These are phyloP conservation scores for Coniochaeta sp. DNA, from an alignment of 2,329 filamentous ascomycete genomes.

Conservation along the genomic window DNA sequence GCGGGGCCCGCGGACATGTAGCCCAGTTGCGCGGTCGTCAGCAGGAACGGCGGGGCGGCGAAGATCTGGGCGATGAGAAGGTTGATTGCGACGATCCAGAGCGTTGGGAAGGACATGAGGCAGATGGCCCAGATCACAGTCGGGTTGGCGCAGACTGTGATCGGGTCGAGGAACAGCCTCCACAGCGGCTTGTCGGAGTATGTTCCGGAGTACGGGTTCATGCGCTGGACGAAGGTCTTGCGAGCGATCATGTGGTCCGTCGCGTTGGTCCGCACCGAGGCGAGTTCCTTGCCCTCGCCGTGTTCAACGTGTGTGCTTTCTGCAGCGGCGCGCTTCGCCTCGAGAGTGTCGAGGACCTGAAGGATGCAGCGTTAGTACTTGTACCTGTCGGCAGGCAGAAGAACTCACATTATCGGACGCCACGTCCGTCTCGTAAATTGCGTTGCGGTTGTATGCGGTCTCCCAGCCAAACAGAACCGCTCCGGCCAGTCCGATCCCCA, in stretches of 20 bases:
- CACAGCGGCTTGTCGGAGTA: conserved; percentile 5
- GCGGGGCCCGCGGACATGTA: conserved; percentile 31
- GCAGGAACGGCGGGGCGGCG: conserved; percentile 26
- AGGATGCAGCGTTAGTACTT: not conserved
- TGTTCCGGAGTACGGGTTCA: not conserved
- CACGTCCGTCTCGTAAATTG: not conserved
- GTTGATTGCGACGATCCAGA: conserved; percentile 29
- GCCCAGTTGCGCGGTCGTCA: conserved; percentile 27
- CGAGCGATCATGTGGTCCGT: not conserved
- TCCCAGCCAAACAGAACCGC: conserved; percentile 31
- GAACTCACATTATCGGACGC: not conserved
- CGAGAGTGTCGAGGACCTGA: not conserved
- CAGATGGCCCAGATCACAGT: conserved; percentile 30
- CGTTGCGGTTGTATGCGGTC: conserved; percentile 25
- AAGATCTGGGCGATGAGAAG: conserved; percentile 33
- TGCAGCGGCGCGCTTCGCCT: not conserved
- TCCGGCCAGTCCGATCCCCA: conserved; percentile 21
- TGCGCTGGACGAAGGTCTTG: not conserved
- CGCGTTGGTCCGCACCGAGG: not conserved
- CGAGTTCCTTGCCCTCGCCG: not conserved
- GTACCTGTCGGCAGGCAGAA: not conserved
- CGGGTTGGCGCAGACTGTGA: conserved; percentile 29
- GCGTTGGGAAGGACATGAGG: conserved; percentile 26
- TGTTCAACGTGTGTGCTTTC: not conserved
- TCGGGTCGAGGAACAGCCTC: conserved; percentile 17